Evolutionary conservation across 1,139 yeast genomes (phyloP), one percentile per base, ranked within the genome.

Genomic region (Blastobotrys illinoisensis): DNA sequence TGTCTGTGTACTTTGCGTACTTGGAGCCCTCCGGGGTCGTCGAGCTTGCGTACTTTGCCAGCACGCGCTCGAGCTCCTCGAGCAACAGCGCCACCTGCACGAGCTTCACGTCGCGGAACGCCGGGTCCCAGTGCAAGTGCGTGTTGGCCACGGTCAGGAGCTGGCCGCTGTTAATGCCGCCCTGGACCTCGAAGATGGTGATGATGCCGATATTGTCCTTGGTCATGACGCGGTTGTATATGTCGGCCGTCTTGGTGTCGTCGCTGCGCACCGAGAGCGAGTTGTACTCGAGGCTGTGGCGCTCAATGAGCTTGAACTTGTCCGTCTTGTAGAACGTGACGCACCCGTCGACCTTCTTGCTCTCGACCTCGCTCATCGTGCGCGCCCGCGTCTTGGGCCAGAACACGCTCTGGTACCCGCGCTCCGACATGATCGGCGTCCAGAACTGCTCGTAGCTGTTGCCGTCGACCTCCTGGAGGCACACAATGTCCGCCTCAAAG

Each of bases 91-190:
- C 97, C 54, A 88, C 93, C 75, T 95, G 99, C 72, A 95, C 86
- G 7, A 97, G 82, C 72, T 95, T 95, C 57, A 95, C 99, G 74
- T 95, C 99, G 68, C 89, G 88, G 69, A 84, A 88, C 50, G 89
- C 90, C 9, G 99, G 99, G 74, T 93, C 98, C 98, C 99, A 95
- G 71, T 91, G 97, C 70, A 93, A 81, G 77, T 95, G 99, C 0
- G 99, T 91, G 65, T 91, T 93, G 2, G 87, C 90, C 48, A 89
- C 78, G 61, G 88, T 78, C 51, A 93, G 73, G 60, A 80, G 79
- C 67, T 86, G 88, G 9, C 91, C 91, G 80, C 53, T 78, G 79
- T 46, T 76, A 13, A 32, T n/a, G 40, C 40, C 40, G 28, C 48
- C 56, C 19, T 63, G 72, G 67, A 88, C 95, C 66, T 88, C 91